These are phyloP conservation scores for Colletotrichum destructivum DNA, from an alignment of 2,329 filamentous ascomycete genomes.

Conservation along the genomic window DNA sequence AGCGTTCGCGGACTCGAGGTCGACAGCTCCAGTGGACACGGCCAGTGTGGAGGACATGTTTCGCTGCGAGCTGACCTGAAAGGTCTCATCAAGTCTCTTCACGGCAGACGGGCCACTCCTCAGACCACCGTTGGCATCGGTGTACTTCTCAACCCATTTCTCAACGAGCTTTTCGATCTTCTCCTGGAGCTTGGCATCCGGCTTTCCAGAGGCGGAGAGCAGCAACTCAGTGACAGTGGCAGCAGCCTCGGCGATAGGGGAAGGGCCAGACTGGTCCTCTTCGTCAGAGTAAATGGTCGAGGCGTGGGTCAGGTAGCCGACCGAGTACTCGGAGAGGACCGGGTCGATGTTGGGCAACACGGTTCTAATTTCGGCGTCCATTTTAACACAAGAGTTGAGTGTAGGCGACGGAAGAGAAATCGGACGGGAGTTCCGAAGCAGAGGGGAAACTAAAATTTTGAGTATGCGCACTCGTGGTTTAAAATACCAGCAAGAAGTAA, in stretches of 20 bases:
- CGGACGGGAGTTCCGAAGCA: background rate
- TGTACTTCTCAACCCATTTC: constrained; percentile 90
- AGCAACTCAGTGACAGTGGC: constrained; percentile 88
- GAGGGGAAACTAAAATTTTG: no score
- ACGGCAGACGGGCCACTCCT: constrained; percentile 82
- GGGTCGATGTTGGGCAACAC: constrained; percentile 91
- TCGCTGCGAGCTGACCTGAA: constrained; percentile 92
- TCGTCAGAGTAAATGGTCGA: constrained; percentile 86
- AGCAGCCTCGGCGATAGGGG: constrained; percentile 88
- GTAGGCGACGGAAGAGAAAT: background rate
- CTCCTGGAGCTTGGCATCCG: constrained; percentile 78
- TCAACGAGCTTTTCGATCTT: constrained; percentile 87
- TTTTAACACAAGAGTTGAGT: constrained; percentile 55
- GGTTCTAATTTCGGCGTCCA: constrained; percentile 91
- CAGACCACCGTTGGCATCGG: constrained; percentile 80
- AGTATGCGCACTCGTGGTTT: background rate
- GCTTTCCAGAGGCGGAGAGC: constrained; percentile 91
- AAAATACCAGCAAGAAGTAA: background rate
- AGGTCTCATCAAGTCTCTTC: constrained; percentile 90
- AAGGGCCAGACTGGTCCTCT: constrained; percentile 76
- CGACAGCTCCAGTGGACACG: constrained; percentile 85
- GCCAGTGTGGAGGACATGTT: constrained; percentile 98
- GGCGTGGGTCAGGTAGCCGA: constrained; percentile 94
- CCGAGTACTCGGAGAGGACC: constrained; percentile 91
- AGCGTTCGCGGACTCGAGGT: constrained; percentile 92